phyloP scores from a whole-genome alignment of 208 protist genomes.

The Vickermania spadyakhi region DNA sequence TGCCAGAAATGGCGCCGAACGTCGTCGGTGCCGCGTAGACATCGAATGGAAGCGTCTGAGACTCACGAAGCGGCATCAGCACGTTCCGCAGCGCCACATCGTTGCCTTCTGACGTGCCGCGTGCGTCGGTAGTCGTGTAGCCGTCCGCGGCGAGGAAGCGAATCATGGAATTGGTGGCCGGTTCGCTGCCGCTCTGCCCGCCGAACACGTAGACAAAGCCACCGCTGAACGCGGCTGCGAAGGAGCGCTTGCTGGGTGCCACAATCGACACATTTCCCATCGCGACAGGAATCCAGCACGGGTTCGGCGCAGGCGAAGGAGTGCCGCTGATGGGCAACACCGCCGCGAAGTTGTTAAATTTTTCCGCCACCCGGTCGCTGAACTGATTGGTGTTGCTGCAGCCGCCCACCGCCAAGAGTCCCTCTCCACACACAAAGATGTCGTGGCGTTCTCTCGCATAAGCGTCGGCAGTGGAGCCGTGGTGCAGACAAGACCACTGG shows the following conservation, averaged over 20 bases:
- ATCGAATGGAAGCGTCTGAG: conserved; percentile 20
- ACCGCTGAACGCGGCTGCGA: conserved; percentile 60
- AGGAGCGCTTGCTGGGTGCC: conserved; percentile 44
- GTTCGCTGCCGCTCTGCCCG: conserved; percentile 47
- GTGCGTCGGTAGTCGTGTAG: conserved; percentile 37
- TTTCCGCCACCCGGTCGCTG: conserved; percentile 27
- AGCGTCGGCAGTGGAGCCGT: conserved; percentile 43
- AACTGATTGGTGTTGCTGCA: conserved; percentile 31
- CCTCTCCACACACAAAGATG: conserved; percentile 59
- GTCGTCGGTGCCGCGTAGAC: conserved; percentile 25
- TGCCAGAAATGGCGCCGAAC: conserved; percentile 16
- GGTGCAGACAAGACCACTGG: conserved; percentile 49
- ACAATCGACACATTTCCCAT: conserved; percentile 73
- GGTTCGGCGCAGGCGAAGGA: conserved; percentile 3
- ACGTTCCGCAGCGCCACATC: conserved; percentile 13
- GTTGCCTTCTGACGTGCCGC: conserved; percentile 7
- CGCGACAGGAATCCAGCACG: conserved; percentile 71
- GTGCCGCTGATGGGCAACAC: conserved; percentile 23
- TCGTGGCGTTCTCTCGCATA: conserved; percentile 57
- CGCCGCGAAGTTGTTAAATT: conserved; percentile 68
- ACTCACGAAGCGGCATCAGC: conserved; percentile 28
- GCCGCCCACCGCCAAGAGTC: conserved; percentile 59
- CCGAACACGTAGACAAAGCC: conserved; percentile 84
- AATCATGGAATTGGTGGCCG: conserved; percentile 60
- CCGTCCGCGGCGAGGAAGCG: conserved; percentile 78